A percentile compares a stretch with the other conserved stretches of the same genome.
Evolutionary conservation across 495 filamentous ascomycete genomes (phyloP).

Genomic region (Aspergillus kassunensis): DNA sequence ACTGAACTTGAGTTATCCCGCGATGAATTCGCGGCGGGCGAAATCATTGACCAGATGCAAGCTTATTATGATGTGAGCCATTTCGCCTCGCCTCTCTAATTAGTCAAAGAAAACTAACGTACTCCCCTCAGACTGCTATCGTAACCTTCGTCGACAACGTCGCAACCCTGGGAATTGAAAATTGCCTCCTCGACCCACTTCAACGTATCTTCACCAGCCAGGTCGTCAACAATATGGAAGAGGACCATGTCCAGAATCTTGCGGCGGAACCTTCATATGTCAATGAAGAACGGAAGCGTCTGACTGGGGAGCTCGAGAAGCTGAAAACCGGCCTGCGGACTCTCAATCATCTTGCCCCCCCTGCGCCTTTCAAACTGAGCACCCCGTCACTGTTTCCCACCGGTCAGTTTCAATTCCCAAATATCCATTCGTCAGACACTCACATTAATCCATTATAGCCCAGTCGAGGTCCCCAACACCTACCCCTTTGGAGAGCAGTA

Average conservation of each 20-base stretch:
- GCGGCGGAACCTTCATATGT: conserved; percentile 18
- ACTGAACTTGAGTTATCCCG: conserved; percentile 2
- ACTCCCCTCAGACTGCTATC: conserved; percentile 46
- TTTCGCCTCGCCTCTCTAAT: neutral
- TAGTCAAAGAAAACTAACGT: too few relatives aligned
- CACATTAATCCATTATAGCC: too few relatives aligned
- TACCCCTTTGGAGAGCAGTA: too few relatives aligned
- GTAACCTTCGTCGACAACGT: conserved; percentile 62
- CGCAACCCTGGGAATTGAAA: conserved; percentile 54
- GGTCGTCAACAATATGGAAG: conserved; percentile 27
- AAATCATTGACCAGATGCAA: conserved; percentile 33
- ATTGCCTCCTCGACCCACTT: conserved; percentile 45
- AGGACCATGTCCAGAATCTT: conserved; percentile 16
- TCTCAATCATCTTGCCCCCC: neutral
- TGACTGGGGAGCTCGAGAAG: conserved; percentile 18
- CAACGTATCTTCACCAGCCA: conserved; percentile 26
- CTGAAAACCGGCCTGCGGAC: conserved; percentile 15
- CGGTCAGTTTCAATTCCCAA: too few relatives aligned
- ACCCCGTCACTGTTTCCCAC: too few relatives aligned
- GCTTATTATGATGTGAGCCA: conserved; percentile 34
- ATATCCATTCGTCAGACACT: too few relatives aligned
- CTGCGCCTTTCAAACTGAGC: too few relatives aligned
- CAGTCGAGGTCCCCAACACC: too few relatives aligned
- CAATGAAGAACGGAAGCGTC: neutral
- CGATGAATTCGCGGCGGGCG: conserved; percentile 16